phyloP scores from a whole-genome alignment of 371 early-diverging fungal genomes.

The Cokeromyces recurvatus region DNA sequence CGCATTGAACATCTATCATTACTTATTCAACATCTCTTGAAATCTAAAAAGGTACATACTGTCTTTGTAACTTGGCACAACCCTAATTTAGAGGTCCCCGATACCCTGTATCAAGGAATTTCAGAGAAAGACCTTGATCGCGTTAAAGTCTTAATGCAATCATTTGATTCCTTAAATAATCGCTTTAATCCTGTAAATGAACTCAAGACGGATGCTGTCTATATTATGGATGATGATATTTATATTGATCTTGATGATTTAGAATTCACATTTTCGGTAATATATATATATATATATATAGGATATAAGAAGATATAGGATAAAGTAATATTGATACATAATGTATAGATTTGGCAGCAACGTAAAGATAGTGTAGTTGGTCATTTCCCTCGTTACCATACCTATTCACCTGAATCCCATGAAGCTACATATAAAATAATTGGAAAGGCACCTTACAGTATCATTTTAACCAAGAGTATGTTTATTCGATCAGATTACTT shows the following conservation, averaged over 20 bases:
- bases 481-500: constrained; percentile 41
- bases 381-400: constrained; percentile 42
- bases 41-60: constrained; percentile 24
- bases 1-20: constrained; percentile 34
- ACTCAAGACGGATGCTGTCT: constrained; percentile 32
- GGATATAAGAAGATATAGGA: background rate
- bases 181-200: constrained; percentile 35
- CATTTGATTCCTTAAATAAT: constrained; percentile 41
- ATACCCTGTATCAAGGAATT: constrained; percentile 10
- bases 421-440: constrained; percentile 19
- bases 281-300: no score
- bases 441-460: constrained; percentile 22
- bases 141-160: constrained; percentile 24
- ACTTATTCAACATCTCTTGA: constrained; percentile 29
- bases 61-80: constrained; percentile 53
- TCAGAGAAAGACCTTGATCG: constrained; percentile 9
- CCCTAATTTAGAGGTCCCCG: constrained; percentile 26
- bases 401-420: constrained; percentile 16
- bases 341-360: constrained; percentile 21
- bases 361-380: constrained; percentile 34
- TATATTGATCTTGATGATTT: constrained; percentile 28
- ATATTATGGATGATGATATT: constrained; percentile 44
- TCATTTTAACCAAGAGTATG: constrained; percentile 48
- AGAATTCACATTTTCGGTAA: constrained; percentile 31
- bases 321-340: background rate